Conservation (phyloP, 495 filamentous ascomycete genomes). For the Parachaetomium inaequale region DNA sequence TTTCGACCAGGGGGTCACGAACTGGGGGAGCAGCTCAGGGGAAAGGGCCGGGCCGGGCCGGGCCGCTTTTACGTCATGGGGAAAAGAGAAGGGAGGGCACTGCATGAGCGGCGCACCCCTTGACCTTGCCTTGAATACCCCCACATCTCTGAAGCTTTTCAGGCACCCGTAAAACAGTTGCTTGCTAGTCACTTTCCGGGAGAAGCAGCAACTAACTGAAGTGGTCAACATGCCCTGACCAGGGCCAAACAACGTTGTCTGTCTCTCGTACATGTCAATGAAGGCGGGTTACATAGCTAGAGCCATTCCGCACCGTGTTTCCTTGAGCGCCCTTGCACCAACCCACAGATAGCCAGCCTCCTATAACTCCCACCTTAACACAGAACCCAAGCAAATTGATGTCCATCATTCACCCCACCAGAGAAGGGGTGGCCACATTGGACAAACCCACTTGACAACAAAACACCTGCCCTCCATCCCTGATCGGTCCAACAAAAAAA, state of each 20-base stretch:
- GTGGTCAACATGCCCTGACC: neutral
- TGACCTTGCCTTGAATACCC: too few relatives aligned
- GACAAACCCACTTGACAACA: neutral
- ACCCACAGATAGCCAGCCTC: neutral
- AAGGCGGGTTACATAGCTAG: neutral
- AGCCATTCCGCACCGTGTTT: neutral
- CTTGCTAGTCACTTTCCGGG: too few relatives aligned
- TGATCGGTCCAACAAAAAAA: neutral
- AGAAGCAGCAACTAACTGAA: neutral
- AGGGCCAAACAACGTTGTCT: neutral
- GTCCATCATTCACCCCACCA: neutral
- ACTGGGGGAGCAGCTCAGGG: neutral
- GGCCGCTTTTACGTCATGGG: neutral
- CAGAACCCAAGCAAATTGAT: slow-evolving; percentile 1
- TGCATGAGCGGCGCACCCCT: too few relatives aligned
- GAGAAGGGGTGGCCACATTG: neutral
- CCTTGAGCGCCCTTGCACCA: slow-evolving; percentile 3
- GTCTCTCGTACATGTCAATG: neutral
- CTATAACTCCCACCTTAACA: neutral
- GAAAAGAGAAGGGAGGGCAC: neutral
- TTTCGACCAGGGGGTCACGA: neutral
- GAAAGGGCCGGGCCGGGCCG: neutral
- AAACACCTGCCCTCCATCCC: neutral
- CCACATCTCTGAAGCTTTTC: too few relatives aligned
- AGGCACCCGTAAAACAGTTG: too few relatives aligned